Evolutionary conservation across 345 rosid genomes (phyloP), one percentile per base, ranked within the genome.

Genomic region (Reutealis trisperma): DNA sequence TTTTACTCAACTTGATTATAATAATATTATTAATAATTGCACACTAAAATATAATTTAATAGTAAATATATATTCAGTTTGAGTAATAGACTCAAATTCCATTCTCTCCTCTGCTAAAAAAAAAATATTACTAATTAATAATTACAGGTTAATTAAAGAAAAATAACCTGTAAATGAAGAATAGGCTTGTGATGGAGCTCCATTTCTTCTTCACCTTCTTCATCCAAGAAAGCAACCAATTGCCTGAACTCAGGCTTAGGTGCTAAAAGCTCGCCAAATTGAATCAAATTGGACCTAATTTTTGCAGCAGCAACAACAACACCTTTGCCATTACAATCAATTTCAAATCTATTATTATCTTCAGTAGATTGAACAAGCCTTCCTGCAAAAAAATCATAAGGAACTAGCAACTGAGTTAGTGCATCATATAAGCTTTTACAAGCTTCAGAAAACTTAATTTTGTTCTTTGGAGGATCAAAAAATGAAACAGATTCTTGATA

Each of bases 311-410:
- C 83, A 42, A 70, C 66, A 4, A 80, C 75, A 58, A 75, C 59
- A 21, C 83, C 79, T 9, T 72, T 71, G 69, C 75, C 72, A 44
- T 80, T 75, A 67, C 79, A 80, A 12, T 75, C 75, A 34, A 79
- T 74, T 70, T 79, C 73, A 12, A 80, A 63, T 6, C 83, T 57
- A 19, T 41, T 2, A 16, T 52, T 22, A 25, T 71, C 71, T 21
- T 63, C 74, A 8, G 25, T 6, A 8, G 74, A 37, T 1, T 67
- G 67, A 15, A 66, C 67, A 13, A 80, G 72, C 27, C 79, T 52
- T 13, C 83, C 83, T 12, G 79, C 83, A 47, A 75, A 22, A 25
- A 80, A 80, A 19, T 80, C 79, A 42, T 80, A 75, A 44, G 79
- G 60, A 25, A 75, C 83, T 19, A 80, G 76, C n/a, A 80, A n/a